These are phyloP conservation scores for Cronartium quercuum DNA, from an alignment of 1,284 basidiomycete genomes.

Conservation along the genomic window DNA sequence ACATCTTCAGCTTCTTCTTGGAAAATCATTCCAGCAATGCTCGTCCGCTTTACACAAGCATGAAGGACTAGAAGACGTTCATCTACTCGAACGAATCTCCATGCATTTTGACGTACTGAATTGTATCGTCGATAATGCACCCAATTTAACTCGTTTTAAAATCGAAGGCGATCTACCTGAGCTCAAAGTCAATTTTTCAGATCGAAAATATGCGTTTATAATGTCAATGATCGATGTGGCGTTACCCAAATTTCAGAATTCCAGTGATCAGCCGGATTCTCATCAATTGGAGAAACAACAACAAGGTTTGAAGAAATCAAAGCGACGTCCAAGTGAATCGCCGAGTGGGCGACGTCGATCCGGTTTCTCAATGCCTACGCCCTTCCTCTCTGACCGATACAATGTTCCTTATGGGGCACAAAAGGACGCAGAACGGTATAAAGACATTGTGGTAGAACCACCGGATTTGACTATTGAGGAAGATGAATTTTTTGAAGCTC, in stretches of 20 bases:
- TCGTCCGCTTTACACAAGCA: conserved; percentile 61
- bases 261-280: conserved; percentile 41
- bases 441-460: background rate
- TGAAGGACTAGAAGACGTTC: conserved; percentile 56
- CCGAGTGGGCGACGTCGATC: conserved; percentile 17
- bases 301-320: conserved; percentile 20
- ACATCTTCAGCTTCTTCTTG: conserved; percentile 70
- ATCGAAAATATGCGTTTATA: conserved; percentile 87
- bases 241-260: conserved; percentile 74
- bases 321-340: conserved; percentile 16
- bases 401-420: conserved; percentile 25
- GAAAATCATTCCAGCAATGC: conserved; percentile 74
- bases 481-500: conserved; percentile 69
- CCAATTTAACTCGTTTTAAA: conserved; percentile 83
- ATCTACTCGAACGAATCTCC: conserved; percentile 88
- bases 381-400: conserved; percentile 38
- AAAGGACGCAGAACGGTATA: conserved; percentile 42
- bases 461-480: conserved; percentile 47
- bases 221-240: conserved; percentile 89
- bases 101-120: conserved; percentile 86
- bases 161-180: conserved; percentile 82
- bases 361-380: conserved; percentile 28
- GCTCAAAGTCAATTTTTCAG: conserved; percentile 88
- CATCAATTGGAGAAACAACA: background rate
- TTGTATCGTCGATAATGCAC: conserved; percentile 81